Conservation (phyloP, 1,139 yeast species). For the Geotrichum reessii region DNA sequence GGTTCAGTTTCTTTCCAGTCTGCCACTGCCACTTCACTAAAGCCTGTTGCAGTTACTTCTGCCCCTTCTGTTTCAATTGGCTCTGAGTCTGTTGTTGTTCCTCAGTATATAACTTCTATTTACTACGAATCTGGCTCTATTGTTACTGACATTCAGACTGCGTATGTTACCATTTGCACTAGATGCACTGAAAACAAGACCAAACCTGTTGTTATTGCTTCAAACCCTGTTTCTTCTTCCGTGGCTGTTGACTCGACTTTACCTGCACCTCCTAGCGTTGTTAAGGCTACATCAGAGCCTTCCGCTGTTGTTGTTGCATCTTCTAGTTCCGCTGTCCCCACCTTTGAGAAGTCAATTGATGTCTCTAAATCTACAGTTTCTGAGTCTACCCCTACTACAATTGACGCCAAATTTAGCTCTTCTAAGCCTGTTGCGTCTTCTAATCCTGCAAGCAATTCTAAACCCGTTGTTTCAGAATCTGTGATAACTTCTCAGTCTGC, state of each 20-base stretch:
- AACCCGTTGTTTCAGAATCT: not conserved
- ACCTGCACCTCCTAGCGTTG: not conserved
- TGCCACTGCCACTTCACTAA: not conserved
- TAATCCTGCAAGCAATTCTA: not conserved
- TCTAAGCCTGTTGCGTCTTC: not conserved
- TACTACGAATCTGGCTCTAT: conserved; percentile 3
- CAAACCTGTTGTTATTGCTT: not conserved
- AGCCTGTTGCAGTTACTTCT: not conserved
- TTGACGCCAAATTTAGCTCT: not conserved
- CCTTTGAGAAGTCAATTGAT: not conserved
- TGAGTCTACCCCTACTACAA: not conserved
- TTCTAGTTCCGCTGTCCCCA: not conserved
- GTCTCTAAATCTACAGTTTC: not conserved
- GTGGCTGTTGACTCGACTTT: not conserved
- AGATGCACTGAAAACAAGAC: conserved; percentile 1
- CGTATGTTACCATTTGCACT: conserved; percentile 3
- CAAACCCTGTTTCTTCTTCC: conserved; percentile 2
- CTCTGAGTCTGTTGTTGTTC: not conserved
- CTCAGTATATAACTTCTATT: not conserved
- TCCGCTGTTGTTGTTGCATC: not conserved
- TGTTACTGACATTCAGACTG: conserved; percentile 3
- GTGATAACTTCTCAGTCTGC: not conserved
- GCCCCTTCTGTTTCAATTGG: conserved; percentile 15
- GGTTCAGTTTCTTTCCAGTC: not conserved
- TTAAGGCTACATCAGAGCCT: not conserved